A percentile compares a stretch with the other conserved stretches of the same genome.
Evolutionary conservation across 208 protist genomes (phyloP).

Genomic region (Angomonas deanei): DNA sequence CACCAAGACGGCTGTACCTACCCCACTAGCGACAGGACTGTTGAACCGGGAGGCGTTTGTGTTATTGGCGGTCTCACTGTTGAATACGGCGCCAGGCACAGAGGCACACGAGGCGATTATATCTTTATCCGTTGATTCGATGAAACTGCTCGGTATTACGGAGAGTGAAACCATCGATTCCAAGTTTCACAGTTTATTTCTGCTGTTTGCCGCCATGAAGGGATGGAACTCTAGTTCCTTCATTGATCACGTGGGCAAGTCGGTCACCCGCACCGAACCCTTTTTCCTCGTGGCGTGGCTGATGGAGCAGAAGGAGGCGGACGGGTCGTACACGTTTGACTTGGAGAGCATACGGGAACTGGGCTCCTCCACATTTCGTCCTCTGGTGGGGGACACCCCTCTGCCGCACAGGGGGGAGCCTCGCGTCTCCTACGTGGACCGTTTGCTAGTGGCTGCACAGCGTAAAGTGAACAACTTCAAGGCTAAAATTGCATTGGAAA

Average conservation of each 20-base stretch:
- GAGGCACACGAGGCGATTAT: not conserved
- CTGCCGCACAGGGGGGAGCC: slow-evolving; percentile 23
- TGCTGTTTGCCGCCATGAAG: not conserved
- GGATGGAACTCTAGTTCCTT: not conserved
- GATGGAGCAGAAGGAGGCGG: slow-evolving; percentile 11
- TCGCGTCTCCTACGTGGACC: slow-evolving; percentile 21
- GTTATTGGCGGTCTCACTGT: not conserved
- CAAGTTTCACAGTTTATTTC: not conserved
- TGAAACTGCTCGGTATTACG: too few relatives aligned
- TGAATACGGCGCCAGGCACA: too few relatives aligned
- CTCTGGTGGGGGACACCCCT: slow-evolving; percentile 16
- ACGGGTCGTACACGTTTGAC: slow-evolving; percentile 17
- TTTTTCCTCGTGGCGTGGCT: slow-evolving; percentile 46
- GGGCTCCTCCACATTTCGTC: slow-evolving; percentile 16
- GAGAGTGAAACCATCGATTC: too few relatives aligned
- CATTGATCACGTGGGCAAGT: slow-evolving; percentile 14
- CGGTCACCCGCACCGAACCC: slow-evolving; percentile 37
- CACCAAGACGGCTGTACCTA: not conserved
- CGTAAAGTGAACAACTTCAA: not conserved
- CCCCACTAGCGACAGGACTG: not conserved
- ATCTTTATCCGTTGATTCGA: not conserved
- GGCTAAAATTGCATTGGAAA: not conserved
- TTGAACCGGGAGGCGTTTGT: not conserved
- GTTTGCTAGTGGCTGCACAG: slow-evolving; percentile 1
- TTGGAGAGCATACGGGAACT: slow-evolving; percentile 24